A percentile compares a stretch with the other conserved stretches of the same genome.
These are phyloP conservation scores for Asterophora parasitica DNA, from an alignment of 768 basidiomycete genomes.

Conservation along the genomic window DNA sequence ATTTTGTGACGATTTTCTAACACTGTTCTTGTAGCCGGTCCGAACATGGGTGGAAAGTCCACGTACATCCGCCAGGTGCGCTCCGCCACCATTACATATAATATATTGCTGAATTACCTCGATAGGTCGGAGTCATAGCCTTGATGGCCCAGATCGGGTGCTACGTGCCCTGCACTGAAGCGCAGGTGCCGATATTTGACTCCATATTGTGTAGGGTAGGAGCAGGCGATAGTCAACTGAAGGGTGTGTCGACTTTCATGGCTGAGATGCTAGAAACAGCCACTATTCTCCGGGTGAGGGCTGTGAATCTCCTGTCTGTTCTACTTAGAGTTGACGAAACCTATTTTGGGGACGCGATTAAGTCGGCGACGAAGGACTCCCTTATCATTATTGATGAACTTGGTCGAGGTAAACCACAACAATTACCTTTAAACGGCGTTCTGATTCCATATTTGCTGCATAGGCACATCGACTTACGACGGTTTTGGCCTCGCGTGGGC, in stretches of 20 bases:
- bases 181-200: slow-evolving; percentile 88
- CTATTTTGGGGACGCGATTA: not conserved
- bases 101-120: not conserved
- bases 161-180: slow-evolving; percentile 90
- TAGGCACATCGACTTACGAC: slow-evolving; percentile 94
- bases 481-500: slow-evolving; percentile 99
- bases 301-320: slow-evolving; percentile 15
- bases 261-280: slow-evolving; percentile 99
- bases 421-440: not conserved
- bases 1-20: not conserved
- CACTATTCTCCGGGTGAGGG: slow-evolving; percentile 73
- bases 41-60: slow-evolving; percentile 99
- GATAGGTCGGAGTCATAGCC: slow-evolving; percentile 83
- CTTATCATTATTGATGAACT: slow-evolving; percentile 97
- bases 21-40: slow-evolving; percentile 58
- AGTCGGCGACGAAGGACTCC: slow-evolving; percentile 91
- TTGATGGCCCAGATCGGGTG: slow-evolving; percentile 95
- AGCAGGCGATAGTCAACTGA: slow-evolving; percentile 95
- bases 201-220: slow-evolving; percentile 94
- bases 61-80: slow-evolving; percentile 89
- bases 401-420: slow-evolving; percentile 59
- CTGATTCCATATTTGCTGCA: not conserved
- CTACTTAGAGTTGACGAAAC: not conserved
- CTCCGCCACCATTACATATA: too few relatives aligned
- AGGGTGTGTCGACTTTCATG: slow-evolving; percentile 99